phyloP scores from a whole-genome alignment of 2,329 filamentous ascomycete genomes.

The Capronia epimyces region DNA sequence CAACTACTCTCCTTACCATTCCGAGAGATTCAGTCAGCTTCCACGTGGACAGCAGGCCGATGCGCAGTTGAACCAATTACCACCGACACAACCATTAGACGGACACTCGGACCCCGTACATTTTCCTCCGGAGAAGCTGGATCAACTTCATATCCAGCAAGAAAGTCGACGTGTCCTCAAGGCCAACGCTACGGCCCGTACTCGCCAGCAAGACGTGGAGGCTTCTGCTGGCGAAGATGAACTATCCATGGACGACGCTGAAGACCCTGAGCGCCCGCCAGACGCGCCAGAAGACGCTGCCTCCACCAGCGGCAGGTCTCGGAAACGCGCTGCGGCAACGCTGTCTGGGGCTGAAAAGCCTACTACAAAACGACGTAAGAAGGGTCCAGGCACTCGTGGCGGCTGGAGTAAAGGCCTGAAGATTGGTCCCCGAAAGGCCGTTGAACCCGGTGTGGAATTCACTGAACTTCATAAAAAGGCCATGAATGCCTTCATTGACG shows the following conservation, averaged over 20 bases:
- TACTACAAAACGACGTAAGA: constrained; percentile 21
- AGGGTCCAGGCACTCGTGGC: constrained; percentile 18
- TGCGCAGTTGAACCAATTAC: not conserved
- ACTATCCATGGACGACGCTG: constrained; percentile 10
- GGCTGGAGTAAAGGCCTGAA: constrained; percentile 44
- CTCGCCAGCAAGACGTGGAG: constrained; percentile 1
- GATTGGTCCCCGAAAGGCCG: constrained; percentile 42
- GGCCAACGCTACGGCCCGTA: not conserved
- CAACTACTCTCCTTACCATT: not conserved
- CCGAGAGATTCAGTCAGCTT: not conserved
- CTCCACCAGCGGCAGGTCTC: not conserved
- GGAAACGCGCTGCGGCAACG: not conserved
- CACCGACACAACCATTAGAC: not conserved
- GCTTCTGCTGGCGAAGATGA: constrained; percentile 11
- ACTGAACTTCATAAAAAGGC: constrained; percentile 45
- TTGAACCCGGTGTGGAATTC: constrained; percentile 47
- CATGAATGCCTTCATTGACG: constrained; percentile 46
- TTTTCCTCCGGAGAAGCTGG: not conserved
- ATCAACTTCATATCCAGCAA: not conserved
- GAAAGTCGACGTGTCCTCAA: not conserved
- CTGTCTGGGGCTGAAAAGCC: not conserved
- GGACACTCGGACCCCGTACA: not conserved
- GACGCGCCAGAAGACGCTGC: not conserved
- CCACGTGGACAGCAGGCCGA: not conserved
- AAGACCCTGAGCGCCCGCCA: not conserved